These are phyloP conservation scores for Monosiga brevicollis DNA, from an alignment of 78 protist species.

Conservation along the genomic window DNA sequence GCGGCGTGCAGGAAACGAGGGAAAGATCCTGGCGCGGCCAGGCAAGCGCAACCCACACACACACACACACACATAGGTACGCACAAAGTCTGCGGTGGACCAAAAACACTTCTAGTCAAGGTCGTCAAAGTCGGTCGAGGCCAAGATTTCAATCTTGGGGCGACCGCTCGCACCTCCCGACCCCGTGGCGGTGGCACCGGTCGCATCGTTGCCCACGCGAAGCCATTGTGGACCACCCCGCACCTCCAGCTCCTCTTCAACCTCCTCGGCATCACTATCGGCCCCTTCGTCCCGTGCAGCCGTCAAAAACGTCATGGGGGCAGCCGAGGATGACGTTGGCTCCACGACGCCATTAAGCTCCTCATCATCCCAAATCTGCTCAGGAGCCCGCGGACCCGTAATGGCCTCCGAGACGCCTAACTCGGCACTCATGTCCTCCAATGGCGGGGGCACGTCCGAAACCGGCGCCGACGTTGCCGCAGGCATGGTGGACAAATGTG, in stretches of 20 bases:
- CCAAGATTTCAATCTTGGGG: not conserved
- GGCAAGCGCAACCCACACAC: constrained; percentile 1
- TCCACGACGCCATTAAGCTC: not conserved
- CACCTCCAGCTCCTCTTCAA: not conserved
- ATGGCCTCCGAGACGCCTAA: not conserved
- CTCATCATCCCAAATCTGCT: not conserved
- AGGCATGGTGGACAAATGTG: too few relatives aligned
- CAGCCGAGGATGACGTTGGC: not conserved
- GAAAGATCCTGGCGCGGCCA: too few relatives aligned
- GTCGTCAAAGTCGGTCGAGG: not conserved
- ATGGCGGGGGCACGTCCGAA: not conserved
- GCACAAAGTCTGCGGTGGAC: not conserved
- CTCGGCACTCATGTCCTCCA: not conserved
- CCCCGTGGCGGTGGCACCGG: not conserved
- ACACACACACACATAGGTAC: not conserved
- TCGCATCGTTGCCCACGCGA: not conserved
- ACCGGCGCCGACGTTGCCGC: not conserved
- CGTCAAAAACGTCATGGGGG: not conserved
- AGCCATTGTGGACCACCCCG: not conserved
- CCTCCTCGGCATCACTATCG: not conserved
- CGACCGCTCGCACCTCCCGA: not conserved
- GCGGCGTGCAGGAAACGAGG: too few relatives aligned
- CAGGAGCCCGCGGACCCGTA: not conserved
- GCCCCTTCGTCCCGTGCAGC: not conserved
- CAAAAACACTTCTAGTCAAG: not conserved